Evolutionary conservation across 1,139 yeast genomes (phyloP).

Genomic region (Debaryomyces subglobosus): DNA sequence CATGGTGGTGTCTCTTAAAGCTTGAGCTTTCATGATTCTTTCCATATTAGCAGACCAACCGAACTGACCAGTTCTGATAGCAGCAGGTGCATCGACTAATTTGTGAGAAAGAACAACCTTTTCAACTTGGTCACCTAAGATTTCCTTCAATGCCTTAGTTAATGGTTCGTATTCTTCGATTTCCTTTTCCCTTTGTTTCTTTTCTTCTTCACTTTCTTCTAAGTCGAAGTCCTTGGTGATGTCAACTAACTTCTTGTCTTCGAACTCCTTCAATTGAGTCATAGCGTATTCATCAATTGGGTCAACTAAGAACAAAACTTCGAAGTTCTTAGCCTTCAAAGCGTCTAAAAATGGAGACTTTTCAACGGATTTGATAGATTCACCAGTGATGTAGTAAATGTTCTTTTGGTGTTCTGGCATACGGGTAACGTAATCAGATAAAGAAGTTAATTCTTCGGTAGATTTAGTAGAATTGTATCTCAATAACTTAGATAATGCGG

Average conservation of each 20-base stretch:
- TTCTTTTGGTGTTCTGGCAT: slow-evolving; percentile 99
- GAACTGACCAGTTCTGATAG: slow-evolving; percentile 99
- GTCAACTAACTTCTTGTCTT: slow-evolving; percentile 98
- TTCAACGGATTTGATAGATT: slow-evolving; percentile 95
- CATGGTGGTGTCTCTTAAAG: slow-evolving; percentile 98
- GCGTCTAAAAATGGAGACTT: slow-evolving; percentile 99
- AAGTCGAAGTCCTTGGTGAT: slow-evolving; percentile 99
- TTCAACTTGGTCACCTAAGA: slow-evolving; percentile 98
- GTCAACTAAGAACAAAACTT: slow-evolving; percentile 96
- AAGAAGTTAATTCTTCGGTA: slow-evolving; percentile 88
- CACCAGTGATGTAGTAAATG: slow-evolving; percentile 99
- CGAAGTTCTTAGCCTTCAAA: slow-evolving; percentile 97
- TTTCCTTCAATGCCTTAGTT: slow-evolving; percentile 94
- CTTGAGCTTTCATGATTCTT: slow-evolving; percentile 99
- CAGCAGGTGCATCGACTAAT: slow-evolving; percentile 99
- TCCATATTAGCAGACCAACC: slow-evolving; percentile 99
- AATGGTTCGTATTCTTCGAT: slow-evolving; percentile 89
- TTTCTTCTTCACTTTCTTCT: slow-evolving; percentile 99
- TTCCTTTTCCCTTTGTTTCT: slow-evolving; percentile 90
- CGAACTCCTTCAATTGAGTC: slow-evolving; percentile 99
- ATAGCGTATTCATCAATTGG: slow-evolving; percentile 99
- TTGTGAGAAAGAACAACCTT: slow-evolving; percentile 98
- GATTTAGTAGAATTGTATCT: slow-evolving; percentile 98
- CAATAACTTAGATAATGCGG: slow-evolving; percentile 90
- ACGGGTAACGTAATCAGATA: slow-evolving; percentile 96